phyloP scores from a whole-genome alignment of 805 yeast genomes.

The Tetrapisispora namnaoensis region DNA sequence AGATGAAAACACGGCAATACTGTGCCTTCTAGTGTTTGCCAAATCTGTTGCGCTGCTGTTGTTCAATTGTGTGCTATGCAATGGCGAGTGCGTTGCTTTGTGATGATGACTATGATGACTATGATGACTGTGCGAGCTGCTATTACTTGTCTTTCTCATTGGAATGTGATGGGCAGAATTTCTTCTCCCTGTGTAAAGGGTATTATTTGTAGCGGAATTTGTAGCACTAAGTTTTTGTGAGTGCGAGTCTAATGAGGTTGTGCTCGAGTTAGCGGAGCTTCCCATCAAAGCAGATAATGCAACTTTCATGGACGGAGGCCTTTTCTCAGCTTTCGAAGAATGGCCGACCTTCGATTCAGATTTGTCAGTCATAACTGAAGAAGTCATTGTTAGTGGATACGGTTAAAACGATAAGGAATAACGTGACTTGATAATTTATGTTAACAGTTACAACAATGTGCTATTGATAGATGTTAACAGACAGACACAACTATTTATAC shows the following conservation, averaged over 20 bases:
- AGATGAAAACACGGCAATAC: not conserved
- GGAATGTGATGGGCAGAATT: constrained; percentile 1
- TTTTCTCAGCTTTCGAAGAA: not conserved
- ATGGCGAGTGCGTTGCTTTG: not conserved
- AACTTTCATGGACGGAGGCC: constrained; percentile 2
- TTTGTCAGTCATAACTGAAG: not conserved
- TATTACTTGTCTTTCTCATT: not conserved
- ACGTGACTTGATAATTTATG: too few relatives aligned
- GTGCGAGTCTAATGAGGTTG: not conserved
- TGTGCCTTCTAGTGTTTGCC: constrained; percentile 2
- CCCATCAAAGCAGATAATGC: not conserved
- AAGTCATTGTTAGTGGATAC: not conserved
- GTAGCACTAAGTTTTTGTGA: not conserved
- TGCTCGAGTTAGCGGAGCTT: not conserved
- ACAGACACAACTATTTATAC: not conserved
- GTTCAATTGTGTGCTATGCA: not conserved
- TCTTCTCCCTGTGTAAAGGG: not conserved
- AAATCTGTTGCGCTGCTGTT: not conserved
- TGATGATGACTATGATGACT: not conserved
- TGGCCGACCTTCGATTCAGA: not conserved
- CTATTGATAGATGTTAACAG: too few relatives aligned
- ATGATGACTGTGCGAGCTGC: not conserved
- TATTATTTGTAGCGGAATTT: not conserved
- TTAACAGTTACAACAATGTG: too few relatives aligned
- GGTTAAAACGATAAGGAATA: not conserved